Base-by-base conservation (phyloP, 106 monocot genomes). In the Allium sativum region DNA sequence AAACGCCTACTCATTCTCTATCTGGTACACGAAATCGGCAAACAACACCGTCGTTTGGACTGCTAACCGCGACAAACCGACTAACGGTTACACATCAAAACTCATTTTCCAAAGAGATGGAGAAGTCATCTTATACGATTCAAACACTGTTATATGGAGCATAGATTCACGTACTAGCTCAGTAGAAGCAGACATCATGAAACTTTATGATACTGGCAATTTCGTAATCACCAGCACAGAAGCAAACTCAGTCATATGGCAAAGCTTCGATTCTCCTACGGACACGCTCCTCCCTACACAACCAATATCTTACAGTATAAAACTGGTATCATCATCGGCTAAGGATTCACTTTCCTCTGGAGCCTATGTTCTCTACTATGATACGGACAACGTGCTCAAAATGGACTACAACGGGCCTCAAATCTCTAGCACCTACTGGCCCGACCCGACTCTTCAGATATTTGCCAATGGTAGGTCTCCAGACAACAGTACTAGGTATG, bases 351-450 rank as follows among this genome's bases (percentile, higher is more conserved):
- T 53, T 14, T 55, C 20, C 5, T 55, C 74, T 2, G 79, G 79
- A 11, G 70, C 70, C 44, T 74, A 50, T 6, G 60, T 45, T 8
- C 63, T 74, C 10, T 56, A 45, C 17, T 74, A 68, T 42, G 67
- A 74, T 21, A 62, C 48, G 17, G 52, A 52, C 41, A 74, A 74
- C 50, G 74, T 68, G 15, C 59, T 68, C 8, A 42, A 16, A n/a
- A 52, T 74, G 15, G 45, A 42, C 10, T 74, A 74, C 17, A 54
- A 68, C 44, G 74, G 68, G 10, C 74, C 68, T 1, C 70, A 80
- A 67, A 14, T 80, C 16, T 74, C 79, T 3, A 80, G 74, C 56
- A 57, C 75, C 40, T 80, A 80, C 70, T 80, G 74, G 74, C 79
- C 80, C 8, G 44, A 46, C 40, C 12, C 18, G 15, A 55, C 10